Evolutionary conservation across 176 grass and related monocot genomes (phyloP), one percentile per base, ranked within the genome.

Genomic region (Rhipidocladum racemiflorum): DNA sequence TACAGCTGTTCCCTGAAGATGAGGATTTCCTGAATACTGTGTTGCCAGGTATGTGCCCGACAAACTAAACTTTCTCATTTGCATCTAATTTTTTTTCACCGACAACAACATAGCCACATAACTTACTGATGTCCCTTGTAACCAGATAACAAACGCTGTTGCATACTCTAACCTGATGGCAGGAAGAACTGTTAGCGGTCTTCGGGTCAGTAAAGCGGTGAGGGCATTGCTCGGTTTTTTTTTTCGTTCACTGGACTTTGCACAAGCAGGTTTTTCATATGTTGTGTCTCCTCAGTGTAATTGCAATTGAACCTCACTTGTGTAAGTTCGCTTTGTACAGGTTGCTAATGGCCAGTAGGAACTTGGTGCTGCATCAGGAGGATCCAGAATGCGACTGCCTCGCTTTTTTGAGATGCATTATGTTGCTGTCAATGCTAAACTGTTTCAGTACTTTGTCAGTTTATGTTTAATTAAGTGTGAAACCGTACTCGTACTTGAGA

Each of bases 1-100:
- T 96, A 27, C 80, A 87, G 84, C 51, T 94, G n/a, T 91, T 88
- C 77, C 56, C 84, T 61, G 91, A 93, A 81, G 91, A 97, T 13
- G 81, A 88, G 32, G 56, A 77, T 29, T 88, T 94, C 46, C 81
- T 94, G 10, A 86, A 82, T 21, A 21, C 88, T 38, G 43, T 59
- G 8, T 7, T 55, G 4, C 29, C 0, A 75, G 76, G 83, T 86
- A 5, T 53, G 64, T 74, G 17, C 20, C 32, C 1, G 2, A 62
- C 21, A 57, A 65, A 50, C 34, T 63, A 5, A 65, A 29, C 17
- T 7, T 65, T 11, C 23, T 83, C 7, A 46, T 45, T 56, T 39
- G 1, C 74, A 0, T 55, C 14, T 56, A 16, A 44, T 2, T 12
- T 24, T 38, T 70, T 18, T 72, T 34, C 1, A 2, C 7, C 6